phyloP scores from a whole-genome alignment of 352 stramenopile genomes.

The Aphanomyces cochlioides region DNA sequence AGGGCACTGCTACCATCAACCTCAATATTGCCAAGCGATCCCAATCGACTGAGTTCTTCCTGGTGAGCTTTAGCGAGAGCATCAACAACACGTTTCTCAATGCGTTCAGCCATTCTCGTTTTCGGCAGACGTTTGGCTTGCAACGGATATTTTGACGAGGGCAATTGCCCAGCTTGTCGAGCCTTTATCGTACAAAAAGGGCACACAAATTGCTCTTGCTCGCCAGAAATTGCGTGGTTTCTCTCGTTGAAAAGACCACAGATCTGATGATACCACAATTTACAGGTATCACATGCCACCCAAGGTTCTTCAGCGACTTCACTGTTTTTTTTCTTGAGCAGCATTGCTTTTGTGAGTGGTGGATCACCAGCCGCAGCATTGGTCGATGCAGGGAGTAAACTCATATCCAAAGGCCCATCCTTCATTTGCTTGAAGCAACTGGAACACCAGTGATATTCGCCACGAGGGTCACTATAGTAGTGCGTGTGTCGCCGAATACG shows the following conservation, averaged over 20 bases:
- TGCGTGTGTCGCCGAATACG: constrained; percentile 82
- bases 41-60: constrained; percentile 76
- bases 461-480: constrained; percentile 81
- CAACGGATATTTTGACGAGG: constrained; percentile 73
- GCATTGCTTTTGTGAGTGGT: constrained; percentile 89
- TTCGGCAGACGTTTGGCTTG: constrained; percentile 75
- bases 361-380: constrained; percentile 44
- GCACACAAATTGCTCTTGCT: constrained; percentile 84
- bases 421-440: constrained; percentile 89
- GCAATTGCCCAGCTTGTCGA: constrained; percentile 61
- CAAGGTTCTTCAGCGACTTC: constrained; percentile 96
- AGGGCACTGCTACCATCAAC: constrained; percentile 70
- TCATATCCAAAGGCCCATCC: constrained; percentile 90
- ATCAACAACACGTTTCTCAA: constrained; percentile 74
- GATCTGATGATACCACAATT: constrained; percentile 99
- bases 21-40: constrained; percentile 74
- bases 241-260: constrained; percentile 99
- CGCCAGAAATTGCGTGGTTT: constrained; percentile 92
- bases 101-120: constrained; percentile 80
- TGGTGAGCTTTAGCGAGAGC: constrained; percentile 68
- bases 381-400: constrained; percentile 48
- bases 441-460: constrained; percentile 85
- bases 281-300: constrained; percentile 98
- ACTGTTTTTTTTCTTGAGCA: constrained; percentile 98
- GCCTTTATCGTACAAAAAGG: constrained; percentile 85